Conservation (phyloP, 2,329 filamentous ascomycete species). For the Botrytis fabae region DNA sequence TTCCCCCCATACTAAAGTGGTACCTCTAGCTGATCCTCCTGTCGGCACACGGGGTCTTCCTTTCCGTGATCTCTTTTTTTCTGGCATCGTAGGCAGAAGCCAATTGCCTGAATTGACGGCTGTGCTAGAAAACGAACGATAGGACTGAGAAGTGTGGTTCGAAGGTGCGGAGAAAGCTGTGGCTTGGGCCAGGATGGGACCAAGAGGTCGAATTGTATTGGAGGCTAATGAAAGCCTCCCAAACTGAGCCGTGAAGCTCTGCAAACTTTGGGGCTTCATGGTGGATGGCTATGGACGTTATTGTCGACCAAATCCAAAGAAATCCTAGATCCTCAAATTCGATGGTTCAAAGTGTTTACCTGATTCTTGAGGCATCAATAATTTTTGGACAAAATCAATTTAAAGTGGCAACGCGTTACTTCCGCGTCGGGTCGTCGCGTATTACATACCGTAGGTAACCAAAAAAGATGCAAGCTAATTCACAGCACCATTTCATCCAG, state of each 20-base stretch:
- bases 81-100: constrained; percentile 78
- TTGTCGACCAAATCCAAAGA: constrained; percentile 9
- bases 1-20: constrained; percentile 94
- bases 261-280: constrained; percentile 36
- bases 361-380: not conserved
- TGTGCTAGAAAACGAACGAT: constrained; percentile 73
- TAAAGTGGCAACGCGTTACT: constrained; percentile 20
- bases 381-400: constrained; percentile 13
- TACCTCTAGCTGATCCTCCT: constrained; percentile 87
- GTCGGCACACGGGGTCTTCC: constrained; percentile 85
- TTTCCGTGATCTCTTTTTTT: constrained; percentile 85
- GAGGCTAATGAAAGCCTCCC: constrained; percentile 38
- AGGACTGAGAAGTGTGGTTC: constrained; percentile 44
- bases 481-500: constrained; percentile 6
- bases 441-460: constrained; percentile 13
- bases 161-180: constrained; percentile 34
- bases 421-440: constrained; percentile 22
- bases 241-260: constrained; percentile 38
- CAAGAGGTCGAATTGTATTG: constrained; percentile 39
- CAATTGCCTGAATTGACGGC: constrained; percentile 63
- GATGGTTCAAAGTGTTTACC: not conserved
- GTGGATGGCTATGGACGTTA: constrained; percentile 26
- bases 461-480: constrained; percentile 9
- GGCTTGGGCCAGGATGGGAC: constrained; percentile 25
- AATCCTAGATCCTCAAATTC: constrained; percentile 11